Conservation (phyloP, 176 grass and related monocot genomes). For the Cymbopogon citratus region DNA sequence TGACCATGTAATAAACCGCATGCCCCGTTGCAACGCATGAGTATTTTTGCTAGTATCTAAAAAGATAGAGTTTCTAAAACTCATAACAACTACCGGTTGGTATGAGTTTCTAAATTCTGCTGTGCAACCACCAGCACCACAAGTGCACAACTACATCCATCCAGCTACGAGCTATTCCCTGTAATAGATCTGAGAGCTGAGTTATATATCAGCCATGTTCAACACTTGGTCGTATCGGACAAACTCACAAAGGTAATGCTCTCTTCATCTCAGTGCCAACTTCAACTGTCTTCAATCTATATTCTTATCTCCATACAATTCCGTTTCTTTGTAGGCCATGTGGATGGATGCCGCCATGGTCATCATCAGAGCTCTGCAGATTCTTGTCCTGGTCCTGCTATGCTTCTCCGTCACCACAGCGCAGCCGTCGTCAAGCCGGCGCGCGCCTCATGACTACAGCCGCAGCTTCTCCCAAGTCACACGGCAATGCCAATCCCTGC, state of each 20-base stretch:
- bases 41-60: no score
- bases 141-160: no score
- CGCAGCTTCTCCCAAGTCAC: neutral
- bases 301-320: neutral
- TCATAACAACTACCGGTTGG: neutral
- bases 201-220: no score
- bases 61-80: no score
- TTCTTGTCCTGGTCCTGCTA: neutral
- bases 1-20: no score
- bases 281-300: no score
- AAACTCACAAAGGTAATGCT: no score
- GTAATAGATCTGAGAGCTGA: neutral
- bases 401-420: neutral
- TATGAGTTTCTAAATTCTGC: neutral
- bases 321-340: neutral
- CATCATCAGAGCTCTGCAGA: neutral
- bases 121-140: no score
- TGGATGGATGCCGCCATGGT: neutral
- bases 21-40: no score
- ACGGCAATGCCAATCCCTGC: neutral
- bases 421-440: neutral
- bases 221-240: no score
- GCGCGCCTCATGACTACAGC: neutral
- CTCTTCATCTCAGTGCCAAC: no score
- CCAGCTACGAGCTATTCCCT: neutral